Conservation (phyloP, 495 filamentous ascomycete species). For the Tuber microsphaerosporum region DNA sequence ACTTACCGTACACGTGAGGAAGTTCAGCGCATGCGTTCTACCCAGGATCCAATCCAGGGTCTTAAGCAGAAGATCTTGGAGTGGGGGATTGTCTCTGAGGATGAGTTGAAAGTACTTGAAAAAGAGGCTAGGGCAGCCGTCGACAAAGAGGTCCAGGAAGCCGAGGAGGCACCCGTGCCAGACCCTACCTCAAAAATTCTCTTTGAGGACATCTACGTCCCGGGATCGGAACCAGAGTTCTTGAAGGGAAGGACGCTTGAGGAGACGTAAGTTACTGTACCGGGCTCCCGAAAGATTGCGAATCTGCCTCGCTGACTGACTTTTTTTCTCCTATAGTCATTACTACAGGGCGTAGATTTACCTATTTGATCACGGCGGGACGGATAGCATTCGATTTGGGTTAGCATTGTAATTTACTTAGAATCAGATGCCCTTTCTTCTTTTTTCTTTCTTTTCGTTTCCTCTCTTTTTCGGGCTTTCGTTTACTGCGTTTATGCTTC, state of each 20-base stretch:
- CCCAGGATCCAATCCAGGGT: slow-evolving; percentile 95
- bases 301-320: slow-evolving; percentile 11
- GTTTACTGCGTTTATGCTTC: neutral
- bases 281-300: neutral
- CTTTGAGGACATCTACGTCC: slow-evolving; percentile 96
- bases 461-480: neutral
- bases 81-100: slow-evolving; percentile 84
- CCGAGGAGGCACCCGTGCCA: slow-evolving; percentile 76
- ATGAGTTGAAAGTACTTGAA: slow-evolving; percentile 94
- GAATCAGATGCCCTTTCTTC: slow-evolving; percentile 33
- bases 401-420: slow-evolving; percentile 39
- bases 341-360: slow-evolving; percentile 26
- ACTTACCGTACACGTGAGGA: slow-evolving; percentile 99
- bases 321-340: slow-evolving; percentile 15
- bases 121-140: slow-evolving; percentile 78
- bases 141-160: slow-evolving; percentile 81
- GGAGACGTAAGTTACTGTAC: slow-evolving; percentile 52
- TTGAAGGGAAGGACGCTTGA: slow-evolving; percentile 83
- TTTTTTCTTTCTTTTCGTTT: slow-evolving; percentile 5
- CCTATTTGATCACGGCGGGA: neutral
- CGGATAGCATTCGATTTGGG: slow-evolving; percentile 19
- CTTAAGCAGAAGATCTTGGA: slow-evolving; percentile 96
- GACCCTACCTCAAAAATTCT: slow-evolving; percentile 70
- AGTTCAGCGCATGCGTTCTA: slow-evolving; percentile 97
- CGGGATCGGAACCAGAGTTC: slow-evolving; percentile 80